These are phyloP conservation scores for Zizania latifolia DNA, from an alignment of 176 grass and related monocot genomes.

Conservation along the genomic window DNA sequence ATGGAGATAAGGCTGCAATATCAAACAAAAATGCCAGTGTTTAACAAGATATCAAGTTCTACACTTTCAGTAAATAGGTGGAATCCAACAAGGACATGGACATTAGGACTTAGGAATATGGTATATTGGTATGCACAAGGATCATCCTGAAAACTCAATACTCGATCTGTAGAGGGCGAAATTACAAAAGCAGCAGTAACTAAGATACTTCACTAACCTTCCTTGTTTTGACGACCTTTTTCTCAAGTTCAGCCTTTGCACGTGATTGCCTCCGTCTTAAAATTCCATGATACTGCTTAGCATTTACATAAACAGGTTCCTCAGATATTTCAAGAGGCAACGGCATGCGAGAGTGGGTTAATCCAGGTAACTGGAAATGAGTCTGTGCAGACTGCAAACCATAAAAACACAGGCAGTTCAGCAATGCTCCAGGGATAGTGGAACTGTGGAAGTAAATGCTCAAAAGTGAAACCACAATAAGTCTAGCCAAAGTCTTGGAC, in stretches of 20 bases:
- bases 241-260: constrained; percentile 90
- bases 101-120: too few relatives aligned
- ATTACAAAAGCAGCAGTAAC: neutral
- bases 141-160: neutral
- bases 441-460: neutral
- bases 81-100: too few relatives aligned
- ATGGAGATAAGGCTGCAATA: constrained; percentile 67
- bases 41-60: constrained; percentile 2
- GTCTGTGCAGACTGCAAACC: constrained; percentile 29
- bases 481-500: neutral
- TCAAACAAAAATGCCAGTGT: neutral
- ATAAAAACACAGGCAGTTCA: neutral
- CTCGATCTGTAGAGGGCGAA: neutral
- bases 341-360: constrained; percentile 63
- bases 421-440: neutral
- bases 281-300: constrained; percentile 96
- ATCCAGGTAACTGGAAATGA: constrained; percentile 62
- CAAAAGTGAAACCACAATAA: neutral
- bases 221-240: constrained; percentile 58
- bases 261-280: constrained; percentile 77
- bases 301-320: constrained; percentile 97
- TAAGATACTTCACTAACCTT: constrained; percentile 52
- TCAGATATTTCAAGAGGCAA: constrained; percentile 82
- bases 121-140: too few relatives aligned
- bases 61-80: neutral